Evolutionary conservation across 805 yeast genomes (phyloP).

Genomic region (Candida coquimbonensis): DNA sequence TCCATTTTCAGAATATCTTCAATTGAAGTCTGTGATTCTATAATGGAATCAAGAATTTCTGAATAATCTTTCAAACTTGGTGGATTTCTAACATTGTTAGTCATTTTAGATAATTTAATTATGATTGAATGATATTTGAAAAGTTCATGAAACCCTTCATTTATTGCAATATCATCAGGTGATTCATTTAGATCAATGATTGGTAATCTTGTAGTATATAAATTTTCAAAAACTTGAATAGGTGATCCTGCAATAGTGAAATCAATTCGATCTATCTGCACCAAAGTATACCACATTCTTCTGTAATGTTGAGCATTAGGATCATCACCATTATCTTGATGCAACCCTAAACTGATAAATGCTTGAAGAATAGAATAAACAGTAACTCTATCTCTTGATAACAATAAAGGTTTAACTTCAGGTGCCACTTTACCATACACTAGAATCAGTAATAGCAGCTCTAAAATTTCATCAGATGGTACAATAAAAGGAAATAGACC

Average conservation of each 20-base stretch:
- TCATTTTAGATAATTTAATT: background rate
- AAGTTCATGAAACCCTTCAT: background rate
- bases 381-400: background rate
- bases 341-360: background rate
- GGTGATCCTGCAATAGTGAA: background rate
- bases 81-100: conserved; percentile 1
- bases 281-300: conserved; percentile 3
- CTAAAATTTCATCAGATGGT: background rate
- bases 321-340: background rate
- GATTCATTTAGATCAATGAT: background rate
- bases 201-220: conserved; percentile 3
- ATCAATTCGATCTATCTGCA: background rate
- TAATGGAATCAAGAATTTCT: background rate
- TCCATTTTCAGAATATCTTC: conserved; percentile 1
- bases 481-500: background rate
- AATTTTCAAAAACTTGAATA: background rate
- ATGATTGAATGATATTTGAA: background rate
- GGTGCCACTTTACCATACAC: background rate
- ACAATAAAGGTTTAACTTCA: background rate
- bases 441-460: background rate
- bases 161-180: background rate
- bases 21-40: background rate
- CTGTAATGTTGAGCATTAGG: background rate
- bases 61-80: background rate
- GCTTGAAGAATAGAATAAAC: background rate